Base-by-base conservation (phyloP, 2,329 filamentous ascomycete species). In the Parastagonospora avenae region DNA sequence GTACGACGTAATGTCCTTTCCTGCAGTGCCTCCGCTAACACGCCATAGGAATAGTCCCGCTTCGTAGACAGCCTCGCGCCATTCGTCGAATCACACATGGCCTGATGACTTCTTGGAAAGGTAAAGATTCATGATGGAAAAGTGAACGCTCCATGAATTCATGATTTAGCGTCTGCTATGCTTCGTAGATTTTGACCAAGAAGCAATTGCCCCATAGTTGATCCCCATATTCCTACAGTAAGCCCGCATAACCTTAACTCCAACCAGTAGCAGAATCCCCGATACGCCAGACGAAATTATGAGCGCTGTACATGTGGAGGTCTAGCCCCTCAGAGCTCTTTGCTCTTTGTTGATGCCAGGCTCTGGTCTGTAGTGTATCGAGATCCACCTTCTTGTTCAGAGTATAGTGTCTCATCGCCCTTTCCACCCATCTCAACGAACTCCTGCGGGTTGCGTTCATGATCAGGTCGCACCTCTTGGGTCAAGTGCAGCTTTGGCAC, bases 381-480 rank as follows among this genome's bases (percentile, higher is more conserved):
- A 44, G 73, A 79, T 1, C 66, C 70, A 32, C 70, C 69, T 30
- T 90, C 87, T 42, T 90, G 79, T 8, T 82, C 84, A 9, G 62
- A 62, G 69, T 87, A 97, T 11, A 97, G 79, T 37, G 82, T 79
- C 72, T 91, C 85, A 66, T 97, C 93, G 4, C 92, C 93, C 64
- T 89, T 90, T 12, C 91, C 91, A 33, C 93, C 93, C 79, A 95
- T 82, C 55, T 87, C 84, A 72, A 91, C 87, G 62, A 97, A 97
- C 64, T 94, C 91, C 4, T 82, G 79, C 0, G 90, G 82, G 29
- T 85, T 82, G 48, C 91, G 81, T 54, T 86, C 79, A 29, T 85
- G 83, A 24, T 85, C 84, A 0, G 92, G 92, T 1, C 81, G 82
- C 1, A 80, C 73, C 75, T 96, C 90, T 54, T 82, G 56, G 11